phyloP scores from a whole-genome alignment of 495 filamentous ascomycete species.

The Aspergillus kassunensis region DNA sequence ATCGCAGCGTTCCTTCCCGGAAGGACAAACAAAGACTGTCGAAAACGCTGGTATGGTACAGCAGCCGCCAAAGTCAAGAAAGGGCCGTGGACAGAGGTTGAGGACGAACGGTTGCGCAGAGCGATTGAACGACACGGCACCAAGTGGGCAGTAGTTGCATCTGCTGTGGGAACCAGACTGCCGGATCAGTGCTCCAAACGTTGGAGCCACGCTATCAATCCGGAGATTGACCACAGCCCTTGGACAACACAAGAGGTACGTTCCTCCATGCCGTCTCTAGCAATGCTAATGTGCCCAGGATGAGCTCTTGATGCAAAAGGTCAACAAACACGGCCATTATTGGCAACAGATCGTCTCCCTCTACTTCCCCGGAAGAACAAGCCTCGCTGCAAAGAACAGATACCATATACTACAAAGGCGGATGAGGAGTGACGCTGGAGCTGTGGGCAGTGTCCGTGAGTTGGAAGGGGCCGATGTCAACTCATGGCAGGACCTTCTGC shows the following conservation, averaged over 20 bases:
- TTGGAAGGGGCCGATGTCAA: background rate
- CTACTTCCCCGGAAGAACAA: background rate
- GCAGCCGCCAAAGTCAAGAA: conserved; percentile 3
- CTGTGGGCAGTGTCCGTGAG: background rate
- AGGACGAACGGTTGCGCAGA: conserved; percentile 3
- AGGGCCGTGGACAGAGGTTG: background rate
- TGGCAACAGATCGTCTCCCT: conserved; percentile 5
- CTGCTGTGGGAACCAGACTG: background rate
- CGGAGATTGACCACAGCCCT: conserved; percentile 8
- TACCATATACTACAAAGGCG: conserved; percentile 1
- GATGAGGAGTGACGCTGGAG: background rate
- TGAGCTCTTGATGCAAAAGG: background rate
- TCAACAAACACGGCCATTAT: conserved; percentile 5
- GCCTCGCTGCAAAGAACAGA: conserved; percentile 2
- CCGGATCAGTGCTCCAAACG: conserved; percentile 9
- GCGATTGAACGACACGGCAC: conserved; percentile 7
- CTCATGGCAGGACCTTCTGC: background rate
- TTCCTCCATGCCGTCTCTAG: background rate
- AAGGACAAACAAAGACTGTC: conserved; percentile 4
- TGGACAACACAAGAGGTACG: conserved; percentile 4
- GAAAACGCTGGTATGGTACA: conserved; percentile 5
- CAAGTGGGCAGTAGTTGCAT: conserved; percentile 7
- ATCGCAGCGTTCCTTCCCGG: conserved; percentile 4
- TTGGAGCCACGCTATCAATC: conserved; percentile 7
- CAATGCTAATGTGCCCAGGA: background rate